These are phyloP conservation scores for Aspergillus bridgeri DNA, from an alignment of 495 filamentous ascomycete genomes.

Conservation along the genomic window DNA sequence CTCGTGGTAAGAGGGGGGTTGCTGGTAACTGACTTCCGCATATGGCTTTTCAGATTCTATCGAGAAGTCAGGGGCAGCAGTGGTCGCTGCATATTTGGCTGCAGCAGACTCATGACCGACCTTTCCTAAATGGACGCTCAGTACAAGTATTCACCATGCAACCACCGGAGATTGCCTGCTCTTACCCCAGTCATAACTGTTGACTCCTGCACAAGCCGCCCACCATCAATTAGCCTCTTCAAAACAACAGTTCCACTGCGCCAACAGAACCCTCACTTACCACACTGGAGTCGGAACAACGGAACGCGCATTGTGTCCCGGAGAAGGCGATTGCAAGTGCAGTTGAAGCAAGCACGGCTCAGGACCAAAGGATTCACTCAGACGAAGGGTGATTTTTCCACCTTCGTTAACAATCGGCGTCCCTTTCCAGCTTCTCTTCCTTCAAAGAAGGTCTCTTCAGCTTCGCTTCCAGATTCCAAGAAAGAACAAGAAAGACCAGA, in stretches of 20 bases:
- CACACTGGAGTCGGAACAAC: conserved; percentile 88
- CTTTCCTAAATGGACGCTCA: conserved; percentile 50
- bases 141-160: conserved; percentile 6
- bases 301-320: conserved; percentile 68
- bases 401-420: neutral
- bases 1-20: conserved; percentile 1
- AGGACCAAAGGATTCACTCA: neutral
- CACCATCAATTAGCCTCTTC: neutral
- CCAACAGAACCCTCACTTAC: conserved; percentile 41
- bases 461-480: no score
- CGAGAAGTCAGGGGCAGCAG: conserved; percentile 62
- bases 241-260: neutral
- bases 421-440: neutral
- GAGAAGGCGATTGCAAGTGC: neutral
- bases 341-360: neutral
- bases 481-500: no score
- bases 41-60: conserved; percentile 79
- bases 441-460: neutral
- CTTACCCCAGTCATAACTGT: conserved; percentile 97
- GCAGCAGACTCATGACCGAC: conserved; percentile 72
- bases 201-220: conserved; percentile 56
- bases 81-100: conserved; percentile 73
- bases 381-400: neutral
- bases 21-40: conserved; percentile 64
- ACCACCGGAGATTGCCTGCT: neutral